Base-by-base conservation (phyloP, 1,284 basidiomycete species). In the Sporisorium exsertum region DNA sequence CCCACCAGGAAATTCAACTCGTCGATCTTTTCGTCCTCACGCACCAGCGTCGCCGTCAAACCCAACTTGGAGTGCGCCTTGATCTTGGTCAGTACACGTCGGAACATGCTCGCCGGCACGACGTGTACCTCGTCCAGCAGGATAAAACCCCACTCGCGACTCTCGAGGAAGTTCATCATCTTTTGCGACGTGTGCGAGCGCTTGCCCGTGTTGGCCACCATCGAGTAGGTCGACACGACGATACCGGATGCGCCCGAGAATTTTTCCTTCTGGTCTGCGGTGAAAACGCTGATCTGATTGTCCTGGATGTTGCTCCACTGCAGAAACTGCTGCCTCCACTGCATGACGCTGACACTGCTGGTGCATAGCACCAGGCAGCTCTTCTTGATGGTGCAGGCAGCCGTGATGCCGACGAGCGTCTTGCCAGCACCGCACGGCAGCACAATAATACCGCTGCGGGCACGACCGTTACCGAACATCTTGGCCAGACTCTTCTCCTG, bases 1-100 rank as follows among this genome's bases (percentile, higher is more conserved):
- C 97, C 97, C 84, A 99, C 98, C 90, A 99, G 93, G 85, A 98
- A 99, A 85, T 98, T 98, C 65, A 99, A 88, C 87, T 99, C 97
- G 33, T 93, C 92, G 81, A 99, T 99, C 88, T 98, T 98, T 86
- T 99, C 97, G 84, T 99, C 97, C 87, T 99, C 97, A 72, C 97
- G 93, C 35, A 99, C 97, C 40, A 99, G 91, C 4, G 97, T 99
- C 1, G 96, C 51, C 1, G 84, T 85, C 49, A 85, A 69, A 9
- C 84, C 84, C 9, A 85, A 77, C 64, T 85, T 85, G 24, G 78
- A 78, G 49, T 85, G 84, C 40, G 84, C 84, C 67, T 85, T 85
- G 78, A 85, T 85, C 64, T 80, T 82, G 64, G 83, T 85, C 56
- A 85, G 60, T 10, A 85, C 84, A n/a, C 84, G 76, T 49, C 84